Conservation (phyloP, 768 basidiomycete species). For the Mrakia blollopis region DNA sequence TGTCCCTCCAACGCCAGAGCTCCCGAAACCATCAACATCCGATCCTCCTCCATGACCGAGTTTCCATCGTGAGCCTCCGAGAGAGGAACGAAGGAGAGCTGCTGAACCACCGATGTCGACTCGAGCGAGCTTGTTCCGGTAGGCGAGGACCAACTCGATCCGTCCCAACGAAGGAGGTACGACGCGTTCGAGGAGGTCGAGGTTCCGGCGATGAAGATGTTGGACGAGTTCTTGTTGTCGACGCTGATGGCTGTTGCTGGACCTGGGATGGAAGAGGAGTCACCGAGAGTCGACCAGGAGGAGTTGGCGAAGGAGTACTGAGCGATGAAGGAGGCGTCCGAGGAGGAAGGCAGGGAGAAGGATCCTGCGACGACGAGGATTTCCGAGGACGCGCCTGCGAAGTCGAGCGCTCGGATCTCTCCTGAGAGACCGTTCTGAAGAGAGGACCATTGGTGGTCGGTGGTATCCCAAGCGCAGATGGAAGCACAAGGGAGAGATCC, state of each 20-base stretch:
- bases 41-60: conserved; percentile 66
- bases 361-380: conserved; percentile 73
- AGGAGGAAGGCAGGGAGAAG: conserved; percentile 61
- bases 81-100: conserved; percentile 85
- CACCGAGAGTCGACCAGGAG: conserved; percentile 66
- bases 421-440: conserved; percentile 78
- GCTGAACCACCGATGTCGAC: conserved; percentile 59
- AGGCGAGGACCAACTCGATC: conserved; percentile 63
- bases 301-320: conserved; percentile 64
- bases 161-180: conserved; percentile 83
- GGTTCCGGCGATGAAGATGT: conserved; percentile 86
- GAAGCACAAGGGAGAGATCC: conserved; percentile 68
- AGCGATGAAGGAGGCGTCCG: conserved; percentile 61
- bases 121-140: conserved; percentile 48
- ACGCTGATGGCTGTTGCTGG: conserved; percentile 84
- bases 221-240: conserved; percentile 70
- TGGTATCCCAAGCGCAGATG: conserved; percentile 70
- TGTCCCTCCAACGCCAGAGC: conserved; percentile 60
- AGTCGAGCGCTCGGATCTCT: conserved; percentile 69
- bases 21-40: conserved; percentile 86
- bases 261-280: conserved; percentile 60
- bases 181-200: conserved; percentile 60
- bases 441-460: conserved; percentile 67
- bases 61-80: conserved; percentile 64
- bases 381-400: conserved; percentile 67